A percentile compares a stretch with the other conserved stretches of the same genome.
Conservation (phyloP, 2,329 filamentous ascomycete species). For the Podosphaera fusca region DNA sequence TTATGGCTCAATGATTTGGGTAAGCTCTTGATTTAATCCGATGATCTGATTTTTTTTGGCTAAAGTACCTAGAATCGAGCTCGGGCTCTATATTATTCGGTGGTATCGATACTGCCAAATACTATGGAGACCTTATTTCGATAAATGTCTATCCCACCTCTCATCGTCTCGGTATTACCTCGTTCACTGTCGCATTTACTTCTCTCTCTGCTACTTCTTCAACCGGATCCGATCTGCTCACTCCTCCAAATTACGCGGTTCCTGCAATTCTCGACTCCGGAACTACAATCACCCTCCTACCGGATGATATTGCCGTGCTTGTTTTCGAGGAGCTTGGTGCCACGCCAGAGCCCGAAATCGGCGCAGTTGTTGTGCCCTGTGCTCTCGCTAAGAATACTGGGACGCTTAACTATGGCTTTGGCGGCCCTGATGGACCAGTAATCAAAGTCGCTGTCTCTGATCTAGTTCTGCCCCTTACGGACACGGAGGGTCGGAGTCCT, state of each 20-base stretch:
- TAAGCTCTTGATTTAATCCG: conserved; percentile 4
- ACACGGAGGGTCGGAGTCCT: conserved; percentile 15
- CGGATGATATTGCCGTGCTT: conserved; percentile 26
- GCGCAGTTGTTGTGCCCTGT: conserved; percentile 27
- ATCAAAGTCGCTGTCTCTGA: conserved; percentile 25
- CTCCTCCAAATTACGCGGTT: conserved; percentile 18
- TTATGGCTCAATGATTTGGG: conserved; percentile 18
- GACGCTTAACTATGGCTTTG: conserved; percentile 26
- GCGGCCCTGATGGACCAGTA: conserved; percentile 19
- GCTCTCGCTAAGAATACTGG: conserved; percentile 18
- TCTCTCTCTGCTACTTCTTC: conserved; percentile 13
- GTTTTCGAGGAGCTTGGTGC: conserved; percentile 25
- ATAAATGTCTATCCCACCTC: conserved; percentile 13
- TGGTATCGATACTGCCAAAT: conserved; percentile 25
- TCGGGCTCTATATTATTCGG: conserved; percentile 21
- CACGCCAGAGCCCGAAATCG: conserved; percentile 20
- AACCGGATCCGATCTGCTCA: conserved; percentile 19
- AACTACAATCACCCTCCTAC: conserved; percentile 43
- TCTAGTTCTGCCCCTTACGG: conserved; percentile 19
- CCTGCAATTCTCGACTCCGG: conserved; percentile 40
- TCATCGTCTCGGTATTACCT: conserved; percentile 5
- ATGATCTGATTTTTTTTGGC: conserved; percentile 1
- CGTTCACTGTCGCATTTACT: conserved; percentile 16
- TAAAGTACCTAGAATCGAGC: conserved; percentile 10
- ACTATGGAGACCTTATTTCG: conserved; percentile 17